Evolutionary conservation across 2,329 filamentous ascomycete species (phyloP), one percentile per base, ranked within the genome.

Genomic region (Pseudogymnoascus sp.): DNA sequence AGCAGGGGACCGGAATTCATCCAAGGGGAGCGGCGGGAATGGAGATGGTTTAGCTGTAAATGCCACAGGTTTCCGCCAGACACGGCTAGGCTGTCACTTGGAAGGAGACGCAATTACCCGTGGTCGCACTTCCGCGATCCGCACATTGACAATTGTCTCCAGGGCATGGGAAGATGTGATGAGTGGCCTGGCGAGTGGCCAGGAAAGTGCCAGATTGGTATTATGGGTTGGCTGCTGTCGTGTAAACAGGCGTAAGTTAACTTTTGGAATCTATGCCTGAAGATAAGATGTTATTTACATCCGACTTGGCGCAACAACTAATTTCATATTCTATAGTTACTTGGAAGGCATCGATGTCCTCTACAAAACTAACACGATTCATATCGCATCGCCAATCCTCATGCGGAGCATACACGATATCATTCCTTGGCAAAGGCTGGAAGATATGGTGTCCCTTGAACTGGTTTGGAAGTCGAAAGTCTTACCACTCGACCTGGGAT

Each of bases 281-380:
- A 18, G 14, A 18, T 11, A 30, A 30, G 22, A 30, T 5, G 25
- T 4, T 18, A 11, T 37, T 18, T 16, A 4, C 37, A 58, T 58
- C 20, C 28, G 11, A 22, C 30, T 30, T 30, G 43, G n/a, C 8
- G 1, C 7, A 50, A 3, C n/a, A 22, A 12, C 54, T 58, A n/a
- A 58, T 58, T 58, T 2, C n/a, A 35, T 35, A 37, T 22, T 14
- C 7, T 58, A 20, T 37, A 58, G 54, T 37, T 58, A 58, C 9
- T 18, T 28, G 6, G 54, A 58, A 58, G 54, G 30, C 7, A 18
- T 58, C 8, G 30, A 58, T 58, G 18, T 58, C 30, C 54, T 58
- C 30, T 58, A 58, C 36, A 36, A 16, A 38, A 58, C 54, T n/a
- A 58, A 58, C 25, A 58, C 54, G 16, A 58, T 58, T 18, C 54